Evolutionary conservation across 345 rosid species (phyloP).

Genomic region (Salix suchowensis): DNA sequence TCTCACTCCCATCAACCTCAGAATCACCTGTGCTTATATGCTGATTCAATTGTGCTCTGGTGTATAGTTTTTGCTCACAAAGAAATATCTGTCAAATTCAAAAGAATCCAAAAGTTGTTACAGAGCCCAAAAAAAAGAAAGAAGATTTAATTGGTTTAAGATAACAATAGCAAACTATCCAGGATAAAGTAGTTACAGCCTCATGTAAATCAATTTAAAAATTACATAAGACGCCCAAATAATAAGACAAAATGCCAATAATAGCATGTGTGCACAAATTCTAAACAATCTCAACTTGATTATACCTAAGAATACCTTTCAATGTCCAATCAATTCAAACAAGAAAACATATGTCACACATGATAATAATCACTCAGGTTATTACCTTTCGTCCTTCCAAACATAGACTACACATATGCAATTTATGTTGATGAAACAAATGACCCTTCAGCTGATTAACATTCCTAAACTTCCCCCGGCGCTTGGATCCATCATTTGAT

Average conservation of each 20-base stretch:
- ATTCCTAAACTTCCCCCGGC: constrained; percentile 60
- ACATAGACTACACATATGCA: constrained; percentile 84
- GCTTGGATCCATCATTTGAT: constrained; percentile 53
- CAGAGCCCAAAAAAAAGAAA: neutral
- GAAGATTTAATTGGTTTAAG: neutral
- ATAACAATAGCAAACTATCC: neutral
- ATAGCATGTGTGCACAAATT: neutral
- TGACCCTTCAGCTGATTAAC: constrained; percentile 93
- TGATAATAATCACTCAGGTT: neutral
- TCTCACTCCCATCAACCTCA: constrained; percentile 91
- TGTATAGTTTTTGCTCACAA: constrained; percentile 84
- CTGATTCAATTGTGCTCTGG: constrained; percentile 74
- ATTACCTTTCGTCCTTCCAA: constrained; percentile 94
- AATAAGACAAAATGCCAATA: neutral
- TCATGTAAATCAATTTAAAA: neutral
- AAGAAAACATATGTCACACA: neutral
- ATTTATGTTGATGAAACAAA: constrained; percentile 71
- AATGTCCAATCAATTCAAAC: neutral
- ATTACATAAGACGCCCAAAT: neutral
- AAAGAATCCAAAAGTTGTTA: constrained; percentile 13
- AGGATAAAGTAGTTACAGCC: neutral
- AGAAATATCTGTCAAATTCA: constrained; percentile 60
- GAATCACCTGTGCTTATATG: constrained; percentile 87
- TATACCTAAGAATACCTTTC: neutral
- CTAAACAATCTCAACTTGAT: neutral